Base-by-base conservation (phyloP, 805 yeast genomes). In the Jamesozyma rosinii region DNA sequence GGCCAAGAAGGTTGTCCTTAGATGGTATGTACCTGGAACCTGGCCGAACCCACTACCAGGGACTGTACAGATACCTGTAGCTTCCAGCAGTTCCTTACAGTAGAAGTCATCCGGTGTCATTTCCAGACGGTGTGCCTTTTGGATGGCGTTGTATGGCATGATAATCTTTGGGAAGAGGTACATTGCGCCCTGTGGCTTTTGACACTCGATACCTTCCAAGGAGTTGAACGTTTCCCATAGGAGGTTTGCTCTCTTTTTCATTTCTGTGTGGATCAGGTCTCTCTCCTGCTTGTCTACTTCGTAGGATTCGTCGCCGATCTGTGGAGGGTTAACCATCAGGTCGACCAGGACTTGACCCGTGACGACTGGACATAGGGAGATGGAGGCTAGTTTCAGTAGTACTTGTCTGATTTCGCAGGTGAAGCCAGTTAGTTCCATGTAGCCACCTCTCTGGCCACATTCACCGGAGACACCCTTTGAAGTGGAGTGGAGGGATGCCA, bases 401-500 rank as follows among this genome's bases (percentile, higher is more conserved):
- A 84, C 74, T 26, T 77, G 83, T 53, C 72, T 67, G 15, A 89
- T 81, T 37, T 82, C 88, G 3, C 70, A 71, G 13, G 74, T 68
- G 65, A 92, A 84, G 1, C 96, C 96, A 10, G 81, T 75, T 6
- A 89, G 67, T 66, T 92, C 99, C 92, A 92, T 84, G 70, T 89
- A 92, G 5, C 99, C 99, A 55, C 97, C 99, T 67, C 99, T 80
- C 70, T 92, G 98, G 47, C 99, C 99, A 74, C 99, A 92, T 67
- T 92, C 99, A 49, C 98, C 99, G 49, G 87, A 76, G 53, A 88
- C 87, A 63, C 99, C 99, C 66, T 92, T 92, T 11, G 97, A 90
- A 35, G 95, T 87, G n/a, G 97, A 88, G 65, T 92, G 97, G 53
- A 92, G 69, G 1, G 97, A 89, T 2, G 94, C 97, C 45, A 92